These are phyloP conservation scores for Gremmenia infestans DNA, from an alignment of 2,329 filamentous ascomycete genomes.

Conservation along the genomic window DNA sequence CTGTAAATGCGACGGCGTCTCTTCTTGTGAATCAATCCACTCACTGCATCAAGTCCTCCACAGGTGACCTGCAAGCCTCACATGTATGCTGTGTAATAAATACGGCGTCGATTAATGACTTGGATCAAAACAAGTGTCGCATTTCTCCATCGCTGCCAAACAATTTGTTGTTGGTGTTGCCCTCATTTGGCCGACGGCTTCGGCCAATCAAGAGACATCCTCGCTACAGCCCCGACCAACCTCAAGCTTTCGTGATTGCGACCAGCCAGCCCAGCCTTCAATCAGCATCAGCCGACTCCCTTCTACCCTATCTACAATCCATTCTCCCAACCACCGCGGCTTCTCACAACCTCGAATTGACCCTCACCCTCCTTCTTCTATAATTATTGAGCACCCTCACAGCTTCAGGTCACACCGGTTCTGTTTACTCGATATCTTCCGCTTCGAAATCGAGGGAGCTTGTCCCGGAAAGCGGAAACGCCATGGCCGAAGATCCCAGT, in stretches of 20 bases:
- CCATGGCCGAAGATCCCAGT: conserved; percentile 32
- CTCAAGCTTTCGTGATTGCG: conserved; percentile 5
- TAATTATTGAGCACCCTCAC: conserved; percentile 5
- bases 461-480: conserved; percentile 17
- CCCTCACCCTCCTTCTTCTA: conserved; percentile 8
- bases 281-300: not conserved
- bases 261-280: not conserved
- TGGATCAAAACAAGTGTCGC: not conserved
- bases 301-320: not conserved
- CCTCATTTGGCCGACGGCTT: not conserved
- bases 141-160: not conserved
- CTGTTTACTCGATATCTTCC: conserved; percentile 1
- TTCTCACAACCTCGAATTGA: conserved; percentile 8
- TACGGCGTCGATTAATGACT: not conserved
- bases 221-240: not conserved
- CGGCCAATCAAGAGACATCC: not conserved
- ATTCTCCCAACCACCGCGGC: conserved; percentile 6
- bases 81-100: not conserved
- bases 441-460: conserved; percentile 5
- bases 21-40: not conserved
- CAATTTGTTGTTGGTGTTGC: not conserved
- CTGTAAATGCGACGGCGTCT: not conserved
- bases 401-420: conserved; percentile 16
- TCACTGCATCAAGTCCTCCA: not conserved
- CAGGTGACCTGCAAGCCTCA: conserved; percentile 3